These are phyloP conservation scores for Sisymbrium altissimum DNA, from an alignment of 345 rosid species.

Conservation along the genomic window DNA sequence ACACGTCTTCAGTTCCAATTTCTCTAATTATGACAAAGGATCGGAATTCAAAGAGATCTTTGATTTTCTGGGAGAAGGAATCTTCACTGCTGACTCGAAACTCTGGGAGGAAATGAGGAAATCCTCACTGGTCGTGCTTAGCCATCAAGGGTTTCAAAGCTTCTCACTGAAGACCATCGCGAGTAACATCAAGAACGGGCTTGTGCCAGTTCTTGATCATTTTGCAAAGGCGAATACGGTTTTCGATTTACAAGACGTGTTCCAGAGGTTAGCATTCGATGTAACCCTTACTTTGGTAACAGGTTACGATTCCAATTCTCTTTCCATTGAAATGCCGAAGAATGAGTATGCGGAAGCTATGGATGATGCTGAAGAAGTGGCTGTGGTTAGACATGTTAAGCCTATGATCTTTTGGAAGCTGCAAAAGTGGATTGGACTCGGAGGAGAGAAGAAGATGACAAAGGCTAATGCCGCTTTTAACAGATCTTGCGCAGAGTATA, in stretches of 20 bases:
- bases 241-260: slow-evolving; percentile 41
- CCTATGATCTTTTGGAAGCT: slow-evolving; percentile 35
- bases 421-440: slow-evolving; percentile 32
- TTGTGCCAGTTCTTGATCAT: slow-evolving; percentile 36
- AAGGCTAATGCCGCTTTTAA: slow-evolving; percentile 23
- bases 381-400: slow-evolving; percentile 18
- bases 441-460: slow-evolving; percentile 41
- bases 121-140: slow-evolving; percentile 19
- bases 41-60: slow-evolving; percentile 33
- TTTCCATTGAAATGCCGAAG: slow-evolving; percentile 35
- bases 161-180: slow-evolving; percentile 16
- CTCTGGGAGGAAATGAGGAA: slow-evolving; percentile 35
- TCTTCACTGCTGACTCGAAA: slow-evolving; percentile 40
- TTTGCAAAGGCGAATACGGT: slow-evolving; percentile 13
- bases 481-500: slow-evolving; percentile 14
- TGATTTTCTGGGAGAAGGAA: slow-evolving; percentile 35
- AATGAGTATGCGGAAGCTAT: slow-evolving; percentile 30
- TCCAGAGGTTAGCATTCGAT: slow-evolving; percentile 45
- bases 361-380: slow-evolving; percentile 38
- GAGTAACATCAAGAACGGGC: slow-evolving; percentile 16
- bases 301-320: slow-evolving; percentile 34
- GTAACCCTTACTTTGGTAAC: slow-evolving; percentile 39
- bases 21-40: slow-evolving; percentile 37
- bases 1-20: slow-evolving; percentile 33
- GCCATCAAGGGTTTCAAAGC: slow-evolving; percentile 29